Evolutionary conservation across 768 basidiomycete genomes (phyloP).

Genomic region (Amanita muscaria): DNA sequence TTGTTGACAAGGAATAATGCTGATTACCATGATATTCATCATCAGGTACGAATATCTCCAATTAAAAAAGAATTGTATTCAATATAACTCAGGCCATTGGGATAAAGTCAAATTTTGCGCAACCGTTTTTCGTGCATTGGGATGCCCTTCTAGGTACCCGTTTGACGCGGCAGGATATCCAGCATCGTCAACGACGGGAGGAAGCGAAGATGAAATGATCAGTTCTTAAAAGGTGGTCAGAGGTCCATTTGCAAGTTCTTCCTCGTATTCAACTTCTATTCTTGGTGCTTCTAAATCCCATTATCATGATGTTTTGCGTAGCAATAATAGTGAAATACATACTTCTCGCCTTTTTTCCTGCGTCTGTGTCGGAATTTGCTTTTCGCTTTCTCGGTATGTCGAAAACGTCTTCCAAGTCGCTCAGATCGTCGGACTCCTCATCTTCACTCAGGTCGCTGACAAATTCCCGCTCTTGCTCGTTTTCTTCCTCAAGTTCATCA

Average conservation of each 20-base stretch:
- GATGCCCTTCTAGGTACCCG: constrained; percentile 78
- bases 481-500: constrained; percentile 47
- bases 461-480: constrained; percentile 59
- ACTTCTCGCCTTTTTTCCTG: constrained; percentile 57
- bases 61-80: constrained; percentile 3
- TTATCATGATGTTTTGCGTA: constrained; percentile 4
- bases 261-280: constrained; percentile 95
- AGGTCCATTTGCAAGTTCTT: constrained; percentile 79
- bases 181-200: constrained; percentile 25
- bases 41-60: constrained; percentile 55
- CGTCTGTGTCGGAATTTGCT: constrained; percentile 34
- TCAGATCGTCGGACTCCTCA: constrained; percentile 52
- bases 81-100: constrained; percentile 47
- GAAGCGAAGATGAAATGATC: constrained; percentile 4
- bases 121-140: constrained; percentile 97
- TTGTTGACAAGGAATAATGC: constrained; percentile 81
- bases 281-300: constrained; percentile 51
- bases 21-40: constrained; percentile 97
- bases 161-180: constrained; percentile 65
- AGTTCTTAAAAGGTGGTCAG: neutral
- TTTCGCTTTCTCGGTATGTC: constrained; percentile 66
- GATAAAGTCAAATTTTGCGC: constrained; percentile 92
- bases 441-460: constrained; percentile 70
- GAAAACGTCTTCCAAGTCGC: constrained; percentile 30
- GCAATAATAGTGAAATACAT: constrained; percentile 17